These are phyloP conservation scores for Aspergillus diversus DNA, from an alignment of 495 filamentous ascomycete genomes.

Conservation along the genomic window DNA sequence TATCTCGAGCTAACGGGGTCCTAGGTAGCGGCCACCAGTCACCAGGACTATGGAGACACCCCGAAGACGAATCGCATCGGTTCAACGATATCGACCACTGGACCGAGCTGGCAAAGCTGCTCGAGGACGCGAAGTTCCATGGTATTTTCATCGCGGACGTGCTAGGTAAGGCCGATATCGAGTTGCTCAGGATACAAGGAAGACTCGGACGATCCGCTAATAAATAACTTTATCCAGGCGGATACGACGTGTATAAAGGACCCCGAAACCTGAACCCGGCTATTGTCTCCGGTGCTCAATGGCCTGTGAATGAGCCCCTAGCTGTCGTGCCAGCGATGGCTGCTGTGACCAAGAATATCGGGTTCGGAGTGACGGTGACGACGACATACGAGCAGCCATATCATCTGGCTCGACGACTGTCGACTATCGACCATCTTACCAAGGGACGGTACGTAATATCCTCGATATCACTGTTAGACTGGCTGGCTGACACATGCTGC, in stretches of 20 bases:
- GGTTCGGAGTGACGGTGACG: slow-evolving; percentile 70
- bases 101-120: slow-evolving; percentile 51
- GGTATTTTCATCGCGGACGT: slow-evolving; percentile 62
- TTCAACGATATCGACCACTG: slow-evolving; percentile 59
- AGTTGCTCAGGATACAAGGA: not conserved
- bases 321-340: slow-evolving; percentile 51
- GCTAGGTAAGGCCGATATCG: slow-evolving; percentile 32
- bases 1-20: not conserved
- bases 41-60: slow-evolving; percentile 57
- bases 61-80: slow-evolving; percentile 53
- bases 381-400: slow-evolving; percentile 74
- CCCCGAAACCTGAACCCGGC: slow-evolving; percentile 60
- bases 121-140: slow-evolving; percentile 56
- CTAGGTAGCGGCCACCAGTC: slow-evolving; percentile 57
- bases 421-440: slow-evolving; percentile 68
- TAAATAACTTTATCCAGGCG: slow-evolving; percentile 33
- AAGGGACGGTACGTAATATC: slow-evolving; percentile 54
- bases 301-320: slow-evolving; percentile 63
- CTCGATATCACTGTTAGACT: not conserved
- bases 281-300: slow-evolving; percentile 64
- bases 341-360: slow-evolving; percentile 63
- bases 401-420: slow-evolving; percentile 65
- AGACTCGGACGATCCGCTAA: not conserved
- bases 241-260: slow-evolving; percentile 69
- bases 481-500: not conserved